Base-by-base conservation (phyloP, 495 filamentous ascomycete genomes). In the Friedmanniomyces simplex region DNA sequence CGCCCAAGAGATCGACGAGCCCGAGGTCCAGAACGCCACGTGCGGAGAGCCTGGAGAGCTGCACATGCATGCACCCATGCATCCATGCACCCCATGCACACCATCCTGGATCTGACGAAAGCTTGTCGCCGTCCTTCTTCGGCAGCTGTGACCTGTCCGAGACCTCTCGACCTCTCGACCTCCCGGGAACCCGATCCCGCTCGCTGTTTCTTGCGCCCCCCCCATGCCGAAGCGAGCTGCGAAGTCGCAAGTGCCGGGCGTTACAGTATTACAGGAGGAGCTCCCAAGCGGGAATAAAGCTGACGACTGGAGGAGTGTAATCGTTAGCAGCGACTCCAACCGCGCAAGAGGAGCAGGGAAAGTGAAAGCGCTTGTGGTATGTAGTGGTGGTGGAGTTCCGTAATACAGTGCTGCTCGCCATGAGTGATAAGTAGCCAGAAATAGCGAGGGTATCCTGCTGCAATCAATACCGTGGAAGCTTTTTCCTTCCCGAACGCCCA, bases 381-480 rank as follows among this genome's bases (percentile, higher is more conserved):
- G 28, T 32, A 32, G 28, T 32, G 10, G 28, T 32, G 28, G 28
- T 4, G 10, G 28, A 32, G 28, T n/a, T n/a, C n/a, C n/a, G n/a
- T n/a, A n/a, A n/a, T n/a, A n/a, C n/a, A n/a, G n/a, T n/a, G n/a
- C n/a, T n/a, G n/a, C n/a, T n/a, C n/a, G n/a, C n/a, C n/a, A n/a
- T n/a, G n/a, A n/a, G n/a, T n/a, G n/a, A n/a, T n/a, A n/a, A n/a
- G 14, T 6, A 43, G 14, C 39, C 14, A 5, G 14, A 49, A 8
- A 49, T 24, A 49, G 22, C 20, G 20, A 49, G 46, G 46, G 46
- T 49, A 49, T 49, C 46, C 46, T 49, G 20, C 46, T 49, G 46
- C 11, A 49, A 24, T 24, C 46, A 49, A 28, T 22, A 21, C 46
- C 7, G 16, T 43, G 5, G 41, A 2, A 2, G 3, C 20, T 5